Conservation (phyloP, 75 land plant genomes). For the Picea sitchensis region DNA sequence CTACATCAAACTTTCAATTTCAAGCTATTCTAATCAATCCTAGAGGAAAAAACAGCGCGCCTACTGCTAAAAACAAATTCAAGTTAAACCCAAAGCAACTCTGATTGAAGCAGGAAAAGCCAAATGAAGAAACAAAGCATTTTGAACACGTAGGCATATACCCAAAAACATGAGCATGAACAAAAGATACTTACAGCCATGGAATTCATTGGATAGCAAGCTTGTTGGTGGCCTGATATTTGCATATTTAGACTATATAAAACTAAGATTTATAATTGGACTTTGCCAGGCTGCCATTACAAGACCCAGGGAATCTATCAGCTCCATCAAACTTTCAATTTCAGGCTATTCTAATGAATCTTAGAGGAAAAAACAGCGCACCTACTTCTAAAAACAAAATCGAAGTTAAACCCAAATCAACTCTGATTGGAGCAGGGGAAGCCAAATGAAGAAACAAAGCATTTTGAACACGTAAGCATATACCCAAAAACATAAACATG, state of each 20-base stretch:
- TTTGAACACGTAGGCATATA: no score
- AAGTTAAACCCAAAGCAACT: neutral
- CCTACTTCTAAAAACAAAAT: neutral
- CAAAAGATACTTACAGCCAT: no score
- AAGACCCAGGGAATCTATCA: neutral
- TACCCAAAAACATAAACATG: no score
- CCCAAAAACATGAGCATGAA: no score
- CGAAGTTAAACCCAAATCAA: neutral
- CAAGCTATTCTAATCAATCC: neutral
- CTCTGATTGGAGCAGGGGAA: neutral
- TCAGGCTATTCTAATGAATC: neutral
- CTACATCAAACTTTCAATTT: neutral
- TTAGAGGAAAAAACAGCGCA: neutral
- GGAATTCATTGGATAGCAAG: no score
- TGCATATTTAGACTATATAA: no score
- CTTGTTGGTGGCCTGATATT: no score
- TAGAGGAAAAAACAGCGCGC: no score
- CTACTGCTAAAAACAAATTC: neutral
- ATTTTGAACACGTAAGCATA: no score
- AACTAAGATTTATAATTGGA: slow-evolving; percentile 2
- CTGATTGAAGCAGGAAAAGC: neutral
- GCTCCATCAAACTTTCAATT: neutral
- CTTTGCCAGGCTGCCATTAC: slow-evolving; percentile 10
- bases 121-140: neutral
- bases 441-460: neutral